These are phyloP conservation scores for Quercus glauca DNA, from an alignment of 306 rosid genomes.

Conservation along the genomic window DNA sequence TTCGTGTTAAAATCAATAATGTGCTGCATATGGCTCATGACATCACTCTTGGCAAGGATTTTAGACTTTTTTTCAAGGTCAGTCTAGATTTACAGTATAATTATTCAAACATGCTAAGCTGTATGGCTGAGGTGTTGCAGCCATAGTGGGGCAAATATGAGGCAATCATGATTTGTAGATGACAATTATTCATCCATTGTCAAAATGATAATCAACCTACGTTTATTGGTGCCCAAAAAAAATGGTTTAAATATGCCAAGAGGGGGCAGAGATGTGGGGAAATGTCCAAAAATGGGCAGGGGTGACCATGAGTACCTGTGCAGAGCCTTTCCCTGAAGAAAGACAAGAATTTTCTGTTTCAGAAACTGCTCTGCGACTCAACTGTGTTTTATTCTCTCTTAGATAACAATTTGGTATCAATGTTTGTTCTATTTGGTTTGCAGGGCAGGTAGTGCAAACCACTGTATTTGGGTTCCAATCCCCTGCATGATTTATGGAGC, in stretches of 20 bases:
- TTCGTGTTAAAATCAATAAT: slow-evolving; percentile 83
- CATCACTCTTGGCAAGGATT: slow-evolving; percentile 92
- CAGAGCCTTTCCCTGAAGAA: slow-evolving; percentile 2
- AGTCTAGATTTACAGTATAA: slow-evolving; percentile 21
- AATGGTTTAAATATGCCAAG: background rate
- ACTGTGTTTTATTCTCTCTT: background rate
- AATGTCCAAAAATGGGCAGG: background rate
- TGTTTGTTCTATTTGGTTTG: background rate
- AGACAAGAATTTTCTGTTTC: background rate
- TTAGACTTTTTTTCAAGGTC: slow-evolving; percentile 83
- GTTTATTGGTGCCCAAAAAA: background rate
- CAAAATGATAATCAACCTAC: background rate
- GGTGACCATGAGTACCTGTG: background rate
- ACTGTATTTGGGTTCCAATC: background rate
- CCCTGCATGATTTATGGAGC: slow-evolving; percentile 4
- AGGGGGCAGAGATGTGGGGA: background rate
- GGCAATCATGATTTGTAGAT: background rate
- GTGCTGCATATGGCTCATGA: slow-evolving; percentile 88
- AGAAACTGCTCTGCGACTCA: no score
- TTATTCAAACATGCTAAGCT: background rate
- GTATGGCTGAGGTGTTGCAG: slow-evolving; percentile 11
- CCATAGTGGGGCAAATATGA: background rate
- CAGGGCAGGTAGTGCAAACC: background rate
- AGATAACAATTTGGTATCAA: background rate
- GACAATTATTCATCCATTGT: background rate